Conservation (phyloP, 2,329 filamentous ascomycete species). For the Neonectria punicea region DNA sequence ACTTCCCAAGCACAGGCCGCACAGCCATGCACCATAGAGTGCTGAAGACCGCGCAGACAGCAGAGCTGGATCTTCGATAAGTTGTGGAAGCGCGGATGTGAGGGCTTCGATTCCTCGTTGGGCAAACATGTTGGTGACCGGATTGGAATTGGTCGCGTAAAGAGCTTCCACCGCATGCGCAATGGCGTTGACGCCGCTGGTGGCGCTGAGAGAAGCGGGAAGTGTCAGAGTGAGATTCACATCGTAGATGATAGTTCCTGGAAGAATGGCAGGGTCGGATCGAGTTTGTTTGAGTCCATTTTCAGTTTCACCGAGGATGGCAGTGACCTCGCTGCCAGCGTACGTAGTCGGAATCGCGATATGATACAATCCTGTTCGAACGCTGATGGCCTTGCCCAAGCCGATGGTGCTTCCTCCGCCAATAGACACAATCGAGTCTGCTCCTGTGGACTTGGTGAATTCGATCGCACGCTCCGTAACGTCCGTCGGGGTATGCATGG, state of each 20-base stretch:
- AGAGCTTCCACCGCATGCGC: constrained; percentile 71
- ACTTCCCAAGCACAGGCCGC: constrained; percentile 18
- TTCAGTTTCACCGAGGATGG: constrained; percentile 70
- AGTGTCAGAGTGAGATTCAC: constrained; percentile 70
- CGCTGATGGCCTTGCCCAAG: constrained; percentile 66
- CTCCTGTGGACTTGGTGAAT: constrained; percentile 9
- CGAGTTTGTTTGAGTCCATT: constrained; percentile 68
- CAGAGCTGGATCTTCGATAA: constrained; percentile 55
- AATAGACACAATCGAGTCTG: constrained; percentile 44
- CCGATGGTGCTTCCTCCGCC: constrained; percentile 55
- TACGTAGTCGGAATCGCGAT: constrained; percentile 67
- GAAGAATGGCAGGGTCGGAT: constrained; percentile 67
- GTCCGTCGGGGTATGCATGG: constrained; percentile 25
- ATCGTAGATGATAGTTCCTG: constrained; percentile 71
- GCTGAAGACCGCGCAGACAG: constrained; percentile 56
- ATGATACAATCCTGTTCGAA: constrained; percentile 64
- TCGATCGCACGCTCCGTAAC: constrained; percentile 22
- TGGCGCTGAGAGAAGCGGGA: constrained; percentile 62
- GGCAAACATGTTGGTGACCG: constrained; percentile 68
- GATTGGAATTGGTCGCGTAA: constrained; percentile 70
- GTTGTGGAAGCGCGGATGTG: constrained; percentile 61
- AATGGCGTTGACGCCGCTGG: constrained; percentile 73
- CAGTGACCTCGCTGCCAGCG: constrained; percentile 72
- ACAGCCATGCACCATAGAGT: constrained; percentile 55
- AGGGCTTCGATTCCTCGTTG: constrained; percentile 59